Evolutionary conservation across 2,329 filamentous ascomycete species (phyloP).

Genomic region (Parastagonospora avenae): DNA sequence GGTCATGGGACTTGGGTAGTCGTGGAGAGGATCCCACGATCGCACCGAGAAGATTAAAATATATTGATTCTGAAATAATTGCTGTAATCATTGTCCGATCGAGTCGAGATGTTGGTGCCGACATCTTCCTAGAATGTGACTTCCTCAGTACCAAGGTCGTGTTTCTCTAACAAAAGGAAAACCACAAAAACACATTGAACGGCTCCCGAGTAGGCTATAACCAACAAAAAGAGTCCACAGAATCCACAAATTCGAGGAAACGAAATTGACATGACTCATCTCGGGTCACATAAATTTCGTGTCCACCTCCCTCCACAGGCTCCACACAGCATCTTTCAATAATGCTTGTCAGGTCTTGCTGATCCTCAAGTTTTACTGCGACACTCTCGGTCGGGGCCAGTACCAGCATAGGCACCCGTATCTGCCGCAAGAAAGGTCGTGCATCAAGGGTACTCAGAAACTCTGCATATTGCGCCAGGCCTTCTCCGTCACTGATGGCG

Average conservation of each 20-base stretch:
- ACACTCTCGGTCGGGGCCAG: conserved; percentile 41
- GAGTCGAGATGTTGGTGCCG: too few relatives aligned
- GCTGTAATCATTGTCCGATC: too few relatives aligned
- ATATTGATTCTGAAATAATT: too few relatives aligned
- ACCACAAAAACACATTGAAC: too few relatives aligned
- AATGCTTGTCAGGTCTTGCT: conserved; percentile 19
- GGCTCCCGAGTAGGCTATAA: too few relatives aligned
- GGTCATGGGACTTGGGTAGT: too few relatives aligned
- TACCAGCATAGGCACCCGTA: conserved; percentile 39
- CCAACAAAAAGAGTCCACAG: too few relatives aligned
- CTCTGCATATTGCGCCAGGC: conserved; percentile 42
- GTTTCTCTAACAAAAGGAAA: too few relatives aligned
- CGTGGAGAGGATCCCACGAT: too few relatives aligned
- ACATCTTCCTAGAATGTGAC: too few relatives aligned
- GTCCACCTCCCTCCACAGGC: conserved; percentile 35
- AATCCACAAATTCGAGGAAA: conserved; percentile 45
- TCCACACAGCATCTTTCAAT: conserved; percentile 28
- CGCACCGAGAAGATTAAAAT: too few relatives aligned
- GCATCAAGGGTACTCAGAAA: conserved; percentile 41
- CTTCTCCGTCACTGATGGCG: conserved; percentile 31
- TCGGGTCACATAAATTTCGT: conserved; percentile 45
- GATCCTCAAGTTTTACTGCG: conserved; percentile 37
- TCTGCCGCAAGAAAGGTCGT: conserved; percentile 31
- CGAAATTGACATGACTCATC: conserved; percentile 31
- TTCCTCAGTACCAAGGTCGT: too few relatives aligned